These are phyloP conservation scores for Colletotrichum scovillei DNA, from an alignment of 2,329 filamentous ascomycete genomes.

Conservation along the genomic window DNA sequence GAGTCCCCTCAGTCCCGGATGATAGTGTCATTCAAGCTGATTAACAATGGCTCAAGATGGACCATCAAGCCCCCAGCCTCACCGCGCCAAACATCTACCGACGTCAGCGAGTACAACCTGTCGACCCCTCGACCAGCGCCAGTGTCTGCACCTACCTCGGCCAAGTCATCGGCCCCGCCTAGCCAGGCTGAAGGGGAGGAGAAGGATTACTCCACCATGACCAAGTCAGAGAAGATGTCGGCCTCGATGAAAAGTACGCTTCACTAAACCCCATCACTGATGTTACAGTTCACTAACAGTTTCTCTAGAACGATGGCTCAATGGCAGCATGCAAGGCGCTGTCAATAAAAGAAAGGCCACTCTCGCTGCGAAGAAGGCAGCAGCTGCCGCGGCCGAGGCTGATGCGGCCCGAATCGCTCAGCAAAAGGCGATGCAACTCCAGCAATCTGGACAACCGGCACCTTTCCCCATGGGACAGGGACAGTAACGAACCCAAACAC, in stretches of 20 bases:
- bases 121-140: conserved; percentile 29
- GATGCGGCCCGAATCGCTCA: conserved; percentile 15
- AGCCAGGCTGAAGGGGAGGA: conserved; percentile 46
- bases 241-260: conserved; percentile 72
- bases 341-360: conserved; percentile 71
- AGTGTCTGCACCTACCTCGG: conserved; percentile 31
- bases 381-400: conserved; percentile 43
- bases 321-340: conserved; percentile 69
- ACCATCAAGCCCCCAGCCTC: conserved; percentile 5
- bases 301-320: conserved; percentile 65
- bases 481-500: not conserved
- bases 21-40: conserved; percentile 27
- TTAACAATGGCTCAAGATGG: conserved; percentile 27
- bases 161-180: conserved; percentile 33
- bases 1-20: conserved; percentile 11
- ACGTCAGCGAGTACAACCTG: conserved; percentile 15
- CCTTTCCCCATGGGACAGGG: not conserved
- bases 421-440: conserved; percentile 3
- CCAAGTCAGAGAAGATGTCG: conserved; percentile 75
- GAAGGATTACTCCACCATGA: conserved; percentile 71
- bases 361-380: conserved; percentile 68
- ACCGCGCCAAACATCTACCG: conserved; percentile 33
- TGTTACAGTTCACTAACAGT: conserved; percentile 40
- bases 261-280: not conserved
- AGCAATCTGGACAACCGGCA: conserved; percentile 11